Evolutionary conservation across 2,329 filamentous ascomycete genomes (phyloP).

Genomic region (Albifimbria verrucaria): DNA sequence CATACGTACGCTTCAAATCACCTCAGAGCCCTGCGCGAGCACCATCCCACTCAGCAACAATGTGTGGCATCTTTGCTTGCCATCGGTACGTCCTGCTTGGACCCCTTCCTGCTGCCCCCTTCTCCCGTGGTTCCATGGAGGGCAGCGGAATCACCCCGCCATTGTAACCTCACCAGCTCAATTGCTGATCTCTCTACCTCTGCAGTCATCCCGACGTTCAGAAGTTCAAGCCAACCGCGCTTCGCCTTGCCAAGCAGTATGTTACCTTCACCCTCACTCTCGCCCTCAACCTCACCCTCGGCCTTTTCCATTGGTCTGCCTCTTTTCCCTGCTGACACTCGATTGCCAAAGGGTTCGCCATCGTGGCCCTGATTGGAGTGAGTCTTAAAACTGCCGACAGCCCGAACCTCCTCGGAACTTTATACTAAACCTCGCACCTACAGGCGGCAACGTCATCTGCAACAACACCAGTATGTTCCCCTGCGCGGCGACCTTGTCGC

Average conservation of each 20-base stretch:
- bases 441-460: conserved; percentile 82
- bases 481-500: background rate
- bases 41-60: conserved; percentile 46
- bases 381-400: conserved; percentile 37
- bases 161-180: conserved; percentile 17
- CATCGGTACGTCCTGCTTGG: conserved; percentile 69
- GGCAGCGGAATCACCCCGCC: conserved; percentile 28
- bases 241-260: conserved; percentile 92
- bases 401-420: conserved; percentile 3
- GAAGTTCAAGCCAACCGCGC: conserved; percentile 92
- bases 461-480: conserved; percentile 80
- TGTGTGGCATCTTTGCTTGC: conserved; percentile 98
- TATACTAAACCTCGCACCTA: conserved; percentile 24
- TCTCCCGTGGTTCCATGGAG: conserved; percentile 13
- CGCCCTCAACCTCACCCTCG: background rate
- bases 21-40: background rate
- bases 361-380: conserved; percentile 97
- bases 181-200: conserved; percentile 18
- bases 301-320: background rate
- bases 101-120: background rate
- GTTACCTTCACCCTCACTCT: too few species aligned
- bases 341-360: conserved; percentile 66
- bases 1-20: conserved; percentile 2
- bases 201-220: conserved; percentile 83
- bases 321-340: conserved; percentile 12